phyloP scores from a whole-genome alignment of 305 asterid genomes.

The Fraxinus platypoda region DNA sequence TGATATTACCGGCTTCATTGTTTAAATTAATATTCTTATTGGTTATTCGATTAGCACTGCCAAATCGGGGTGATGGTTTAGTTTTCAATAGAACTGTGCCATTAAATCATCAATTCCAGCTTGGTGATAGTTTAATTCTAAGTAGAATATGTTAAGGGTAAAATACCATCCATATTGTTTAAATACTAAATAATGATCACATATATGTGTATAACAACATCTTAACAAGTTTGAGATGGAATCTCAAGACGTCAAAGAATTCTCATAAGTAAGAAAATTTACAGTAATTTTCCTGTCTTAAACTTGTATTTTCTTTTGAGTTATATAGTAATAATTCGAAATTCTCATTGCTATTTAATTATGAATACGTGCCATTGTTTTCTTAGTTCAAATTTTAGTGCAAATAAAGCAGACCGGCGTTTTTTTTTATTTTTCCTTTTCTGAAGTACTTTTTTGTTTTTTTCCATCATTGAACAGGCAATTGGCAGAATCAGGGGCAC shows the following conservation, averaged over 20 bases:
- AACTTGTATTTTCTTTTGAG: not conserved
- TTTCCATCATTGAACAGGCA: slow-evolving; percentile 43
- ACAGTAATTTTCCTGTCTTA: not conserved
- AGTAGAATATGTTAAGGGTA: not conserved
- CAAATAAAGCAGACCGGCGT: not conserved
- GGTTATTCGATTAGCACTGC: not conserved
- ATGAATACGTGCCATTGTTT: not conserved
- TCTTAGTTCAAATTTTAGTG: not conserved
- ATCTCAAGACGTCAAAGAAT: not conserved
- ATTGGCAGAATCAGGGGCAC: slow-evolving; percentile 82
- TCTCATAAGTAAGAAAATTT: not conserved
- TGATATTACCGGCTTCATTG: not conserved
- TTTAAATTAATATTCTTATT: not conserved
- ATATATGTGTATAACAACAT: not conserved
- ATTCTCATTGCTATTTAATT: not conserved
- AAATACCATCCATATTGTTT: not conserved
- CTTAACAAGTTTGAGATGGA: not conserved
- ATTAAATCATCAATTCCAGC: not conserved
- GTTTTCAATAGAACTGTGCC: not conserved
- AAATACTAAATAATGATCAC: not conserved
- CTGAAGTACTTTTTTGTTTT: slow-evolving; percentile 17
- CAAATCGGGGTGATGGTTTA: not conserved
- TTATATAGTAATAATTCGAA: not conserved
- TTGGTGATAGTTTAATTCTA: not conserved
- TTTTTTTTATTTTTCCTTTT: not conserved